Conservation (phyloP, 169 alveolate species). For the Eimeria sp. region DNA sequence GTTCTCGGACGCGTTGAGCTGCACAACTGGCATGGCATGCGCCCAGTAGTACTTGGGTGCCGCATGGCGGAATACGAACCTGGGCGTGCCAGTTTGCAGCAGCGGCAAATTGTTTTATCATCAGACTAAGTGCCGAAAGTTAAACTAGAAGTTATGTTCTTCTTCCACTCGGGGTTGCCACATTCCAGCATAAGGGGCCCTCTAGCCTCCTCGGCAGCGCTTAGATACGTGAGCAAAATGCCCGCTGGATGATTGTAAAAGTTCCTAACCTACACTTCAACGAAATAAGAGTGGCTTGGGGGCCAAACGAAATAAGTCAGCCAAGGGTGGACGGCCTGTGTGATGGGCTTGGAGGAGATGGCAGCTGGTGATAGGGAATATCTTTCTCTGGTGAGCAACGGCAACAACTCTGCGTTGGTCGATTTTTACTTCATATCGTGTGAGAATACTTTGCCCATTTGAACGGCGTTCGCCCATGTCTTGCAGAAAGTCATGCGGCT, state of each 20-base stretch:
- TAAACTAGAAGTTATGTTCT: not conserved
- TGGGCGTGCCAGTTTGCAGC: not conserved
- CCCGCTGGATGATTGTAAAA: not conserved
- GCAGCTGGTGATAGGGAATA: conserved; percentile 53
- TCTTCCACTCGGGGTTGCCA: not conserved
- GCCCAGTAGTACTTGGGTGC: not conserved
- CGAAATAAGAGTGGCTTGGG: not conserved
- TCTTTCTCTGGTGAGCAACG: conserved; percentile 44
- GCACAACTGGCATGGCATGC: not conserved
- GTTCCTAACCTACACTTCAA: not conserved
- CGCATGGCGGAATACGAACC: not conserved
- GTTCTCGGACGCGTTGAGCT: not conserved
- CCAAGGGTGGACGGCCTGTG: conserved; percentile 19
- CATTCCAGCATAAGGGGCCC: not conserved
- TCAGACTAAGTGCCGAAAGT: not conserved
- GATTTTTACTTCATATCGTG: no score
- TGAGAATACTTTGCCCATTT: no score
- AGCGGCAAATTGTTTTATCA: not conserved
- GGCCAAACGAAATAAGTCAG: not conserved
- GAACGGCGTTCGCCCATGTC: not conserved
- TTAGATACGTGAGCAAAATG: not conserved
- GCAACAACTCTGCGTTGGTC: not conserved
- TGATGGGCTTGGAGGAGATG: not conserved
- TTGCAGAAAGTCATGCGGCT: conserved; percentile 83
- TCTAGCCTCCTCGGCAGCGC: not conserved